phyloP scores from a whole-genome alignment of 2,329 filamentous ascomycete species.

The Trichoderma endophyticum region DNA sequence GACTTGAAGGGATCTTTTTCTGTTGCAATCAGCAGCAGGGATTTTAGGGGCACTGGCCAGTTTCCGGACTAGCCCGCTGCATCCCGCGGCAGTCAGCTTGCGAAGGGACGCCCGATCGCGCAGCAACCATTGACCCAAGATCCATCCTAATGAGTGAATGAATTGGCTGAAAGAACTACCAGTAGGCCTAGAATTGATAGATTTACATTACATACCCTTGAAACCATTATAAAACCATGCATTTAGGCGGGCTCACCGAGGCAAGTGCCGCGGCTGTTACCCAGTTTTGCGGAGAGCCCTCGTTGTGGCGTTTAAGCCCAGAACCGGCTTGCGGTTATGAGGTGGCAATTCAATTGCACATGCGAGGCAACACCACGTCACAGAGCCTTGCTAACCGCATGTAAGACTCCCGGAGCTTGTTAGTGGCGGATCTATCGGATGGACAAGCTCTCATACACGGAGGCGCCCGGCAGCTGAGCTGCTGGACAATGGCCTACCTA shows the following conservation, averaged over 20 bases:
- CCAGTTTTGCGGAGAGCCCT: background rate
- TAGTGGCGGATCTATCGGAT: constrained; percentile 15
- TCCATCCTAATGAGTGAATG: background rate
- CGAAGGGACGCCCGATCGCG: background rate
- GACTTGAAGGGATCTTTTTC: background rate
- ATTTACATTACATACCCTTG: background rate
- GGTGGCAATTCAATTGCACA: constrained; percentile 2
- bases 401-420: background rate
- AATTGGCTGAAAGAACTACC: background rate
- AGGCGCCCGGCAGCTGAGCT: background rate
- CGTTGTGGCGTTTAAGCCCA: constrained; percentile 7
- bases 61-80: background rate
- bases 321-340: background rate
- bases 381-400: background rate
- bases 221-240: background rate
- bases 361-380: background rate
- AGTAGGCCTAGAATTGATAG: background rate
- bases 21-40: background rate
- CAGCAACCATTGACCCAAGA: background rate
- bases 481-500: background rate
- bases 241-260: background rate
- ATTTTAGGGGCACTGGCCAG: background rate
- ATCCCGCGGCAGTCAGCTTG: background rate
- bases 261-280: background rate
- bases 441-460: background rate